Evolutionary conservation across 2,329 filamentous ascomycete species (phyloP).

Genomic region (Chrysoporthe cubensis): DNA sequence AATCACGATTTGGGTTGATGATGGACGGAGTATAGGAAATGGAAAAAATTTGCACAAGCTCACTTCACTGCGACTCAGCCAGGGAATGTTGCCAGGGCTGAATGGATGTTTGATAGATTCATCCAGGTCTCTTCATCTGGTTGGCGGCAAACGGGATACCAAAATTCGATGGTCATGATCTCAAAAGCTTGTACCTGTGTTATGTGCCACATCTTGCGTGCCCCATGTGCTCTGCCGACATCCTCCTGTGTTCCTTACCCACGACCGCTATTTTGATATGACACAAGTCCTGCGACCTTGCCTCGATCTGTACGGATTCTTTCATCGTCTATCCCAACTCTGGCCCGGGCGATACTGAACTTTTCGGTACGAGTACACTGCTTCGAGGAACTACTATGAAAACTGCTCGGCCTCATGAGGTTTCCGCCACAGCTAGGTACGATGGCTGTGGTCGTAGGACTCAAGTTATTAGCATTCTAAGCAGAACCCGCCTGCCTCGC

Average conservation of each 20-base stretch:
- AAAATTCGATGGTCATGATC: conserved; percentile 25
- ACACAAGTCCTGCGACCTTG: neutral
- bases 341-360: too few species aligned
- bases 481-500: neutral
- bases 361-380: too few species aligned
- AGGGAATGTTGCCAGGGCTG: conserved; percentile 12
- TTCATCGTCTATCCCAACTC: too few species aligned
- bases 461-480: neutral
- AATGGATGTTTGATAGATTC: conserved; percentile 20
- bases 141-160: conserved; percentile 20
- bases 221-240: neutral
- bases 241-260: too few species aligned
- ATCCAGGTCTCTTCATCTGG: conserved; percentile 23
- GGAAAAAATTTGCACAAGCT: conserved; percentile 21
- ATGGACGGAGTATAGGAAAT: conserved; percentile 26
- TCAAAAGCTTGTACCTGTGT: neutral
- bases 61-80: conserved; percentile 17
- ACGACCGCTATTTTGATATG: neutral
- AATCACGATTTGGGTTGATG: conserved; percentile 22
- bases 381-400: too few species aligned
- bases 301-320: neutral
- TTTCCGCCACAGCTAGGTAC: neutral
- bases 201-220: too few species aligned
- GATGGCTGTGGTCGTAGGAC: conserved; percentile 18
- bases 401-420: neutral